Evolutionary conservation across 2,329 filamentous ascomycete species (phyloP).

Genomic region (Penicillium sp.): DNA sequence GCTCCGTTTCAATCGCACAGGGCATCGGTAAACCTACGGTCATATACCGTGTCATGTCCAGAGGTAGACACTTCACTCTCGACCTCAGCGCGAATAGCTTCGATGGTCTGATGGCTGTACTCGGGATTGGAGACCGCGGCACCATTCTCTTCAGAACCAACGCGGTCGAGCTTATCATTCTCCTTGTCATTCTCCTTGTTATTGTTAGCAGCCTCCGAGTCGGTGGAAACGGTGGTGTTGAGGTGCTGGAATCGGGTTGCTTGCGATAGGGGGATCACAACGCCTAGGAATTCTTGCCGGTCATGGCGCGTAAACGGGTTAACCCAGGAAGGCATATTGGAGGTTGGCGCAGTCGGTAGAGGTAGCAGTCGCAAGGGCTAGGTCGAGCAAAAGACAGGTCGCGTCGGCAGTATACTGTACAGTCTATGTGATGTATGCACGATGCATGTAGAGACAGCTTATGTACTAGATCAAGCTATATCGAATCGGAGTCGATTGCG

Average conservation of each 20-base stretch:
- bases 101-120: slow-evolving; percentile 58
- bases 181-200: slow-evolving; percentile 29
- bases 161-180: slow-evolving; percentile 26
- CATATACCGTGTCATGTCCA: slow-evolving; percentile 66
- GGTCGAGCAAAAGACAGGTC: neutral
- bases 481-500: neutral
- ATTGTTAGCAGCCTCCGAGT: neutral
- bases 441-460: neutral
- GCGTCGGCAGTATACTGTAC: neutral
- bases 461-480: neutral
- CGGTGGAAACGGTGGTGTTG: neutral
- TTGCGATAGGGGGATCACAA: slow-evolving; percentile 49
- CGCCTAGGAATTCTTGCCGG: slow-evolving; percentile 46
- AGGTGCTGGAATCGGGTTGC: slow-evolving; percentile 33
- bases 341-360: neutral
- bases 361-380: neutral
- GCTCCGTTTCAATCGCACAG: slow-evolving; percentile 11
- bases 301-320: slow-evolving; percentile 51
- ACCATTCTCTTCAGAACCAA: slow-evolving; percentile 37
- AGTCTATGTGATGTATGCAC: neutral
- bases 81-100: slow-evolving; percentile 65
- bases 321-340: neutral
- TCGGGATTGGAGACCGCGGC: slow-evolving; percentile 25
- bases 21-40: slow-evolving; percentile 56
- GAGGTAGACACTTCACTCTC: slow-evolving; percentile 54